Conservation (phyloP, 257 asterid species). For the Echites panduratus region DNA sequence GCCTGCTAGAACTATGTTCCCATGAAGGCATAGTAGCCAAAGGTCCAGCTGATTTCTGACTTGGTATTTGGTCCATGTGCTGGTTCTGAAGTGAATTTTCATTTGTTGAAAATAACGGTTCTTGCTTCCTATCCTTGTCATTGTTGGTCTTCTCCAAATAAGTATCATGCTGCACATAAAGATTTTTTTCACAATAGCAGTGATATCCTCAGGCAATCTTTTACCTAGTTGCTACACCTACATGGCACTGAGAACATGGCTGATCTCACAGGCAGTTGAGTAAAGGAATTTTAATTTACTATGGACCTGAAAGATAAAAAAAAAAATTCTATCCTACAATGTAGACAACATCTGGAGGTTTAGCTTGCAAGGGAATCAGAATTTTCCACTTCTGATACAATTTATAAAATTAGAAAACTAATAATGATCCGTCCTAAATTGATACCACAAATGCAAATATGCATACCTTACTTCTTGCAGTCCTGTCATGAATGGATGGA, state of each 20-base stretch:
- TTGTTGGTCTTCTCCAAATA: conserved; percentile 34
- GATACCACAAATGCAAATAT: conserved; percentile 9
- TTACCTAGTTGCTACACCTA: neutral
- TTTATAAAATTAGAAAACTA: no score
- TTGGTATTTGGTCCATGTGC: conserved; percentile 28
- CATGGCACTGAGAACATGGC: neutral
- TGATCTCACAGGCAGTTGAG: neutral
- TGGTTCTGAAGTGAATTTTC: conserved; percentile 29
- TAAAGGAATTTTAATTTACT: neutral
- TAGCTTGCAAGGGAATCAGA: neutral
- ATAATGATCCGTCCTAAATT: conserved; percentile 5
- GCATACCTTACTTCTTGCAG: conserved; percentile 61
- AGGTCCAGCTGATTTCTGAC: conserved; percentile 25
- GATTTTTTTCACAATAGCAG: neutral
- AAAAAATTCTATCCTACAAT: neutral
- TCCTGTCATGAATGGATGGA: conserved; percentile 35
- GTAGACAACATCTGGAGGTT: neutral
- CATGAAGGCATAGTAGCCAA: neutral
- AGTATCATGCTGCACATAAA: conserved; percentile 30
- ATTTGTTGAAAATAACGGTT: conserved; percentile 17
- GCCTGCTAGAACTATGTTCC: conserved; percentile 23
- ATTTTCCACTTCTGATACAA: neutral
- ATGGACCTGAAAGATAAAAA: neutral
- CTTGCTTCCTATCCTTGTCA: conserved; percentile 43
- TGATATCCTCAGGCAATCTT: neutral